Percentiles rank a stretch among this genome's conserved stretches.
phyloP scores from a whole-genome alignment of 768 basidiomycete genomes.

The Boletus reticulatus region DNA sequence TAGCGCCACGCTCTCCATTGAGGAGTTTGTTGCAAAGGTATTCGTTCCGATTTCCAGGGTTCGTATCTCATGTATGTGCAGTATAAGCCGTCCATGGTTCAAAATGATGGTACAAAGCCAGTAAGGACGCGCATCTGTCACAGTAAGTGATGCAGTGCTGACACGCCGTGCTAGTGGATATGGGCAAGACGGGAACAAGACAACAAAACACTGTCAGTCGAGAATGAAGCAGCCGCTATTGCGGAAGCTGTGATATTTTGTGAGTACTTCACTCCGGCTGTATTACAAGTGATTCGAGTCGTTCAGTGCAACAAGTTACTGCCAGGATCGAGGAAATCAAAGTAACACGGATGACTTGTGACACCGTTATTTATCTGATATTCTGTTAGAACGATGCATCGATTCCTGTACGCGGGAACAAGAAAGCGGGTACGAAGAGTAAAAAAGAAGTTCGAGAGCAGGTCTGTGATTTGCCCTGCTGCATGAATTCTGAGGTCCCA shows the following conservation, averaged over 20 bases:
- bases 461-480: conserved; percentile 32
- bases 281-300: background rate
- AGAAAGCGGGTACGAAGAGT: conserved; percentile 69
- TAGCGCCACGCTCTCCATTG: conserved; percentile 39
- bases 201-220: background rate
- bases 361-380: background rate
- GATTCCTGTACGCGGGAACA: conserved; percentile 65
- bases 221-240: conserved; percentile 31
- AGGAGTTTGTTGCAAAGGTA: conserved; percentile 57
- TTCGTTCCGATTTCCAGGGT: conserved; percentile 9
- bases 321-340: conserved; percentile 60
- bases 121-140: conserved; percentile 37
- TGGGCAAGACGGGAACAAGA: conserved; percentile 44
- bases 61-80: conserved; percentile 24
- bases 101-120: conserved; percentile 73
- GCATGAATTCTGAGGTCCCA: background rate
- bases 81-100: conserved; percentile 77
- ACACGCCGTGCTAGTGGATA: conserved; percentile 52
- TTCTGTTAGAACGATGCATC: conserved; percentile 54
- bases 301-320: conserved; percentile 55
- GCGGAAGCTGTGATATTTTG: conserved; percentile 46
- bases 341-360: conserved; percentile 29
- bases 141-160: background rate
- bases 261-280: conserved; percentile 25
- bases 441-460: conserved; percentile 76